Evolutionary conservation across 768 basidiomycete genomes (phyloP).

Genomic region (Rhizopogon rudus): DNA sequence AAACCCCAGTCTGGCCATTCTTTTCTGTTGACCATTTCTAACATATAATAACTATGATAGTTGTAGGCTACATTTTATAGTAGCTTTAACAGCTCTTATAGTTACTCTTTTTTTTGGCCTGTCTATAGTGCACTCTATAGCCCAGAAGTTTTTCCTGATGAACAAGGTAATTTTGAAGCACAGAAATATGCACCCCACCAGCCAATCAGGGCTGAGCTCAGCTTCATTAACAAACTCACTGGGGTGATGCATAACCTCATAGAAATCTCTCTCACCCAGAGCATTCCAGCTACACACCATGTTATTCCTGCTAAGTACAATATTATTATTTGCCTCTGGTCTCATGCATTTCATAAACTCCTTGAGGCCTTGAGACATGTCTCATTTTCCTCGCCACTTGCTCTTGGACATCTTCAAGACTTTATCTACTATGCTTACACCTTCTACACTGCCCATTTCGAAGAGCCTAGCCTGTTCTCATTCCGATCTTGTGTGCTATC

Average conservation of each 20-base stretch:
- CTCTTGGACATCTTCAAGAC: slow-evolving; percentile 88
- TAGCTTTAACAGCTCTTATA: too few species aligned
- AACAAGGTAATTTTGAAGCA: too few species aligned
- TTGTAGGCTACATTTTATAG: too few species aligned
- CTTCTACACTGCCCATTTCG: slow-evolving; percentile 86
- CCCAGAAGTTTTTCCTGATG: too few species aligned
- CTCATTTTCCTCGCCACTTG: slow-evolving; percentile 56
- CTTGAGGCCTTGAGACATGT: slow-evolving; percentile 80
- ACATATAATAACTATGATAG: too few species aligned
- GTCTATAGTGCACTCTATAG: too few species aligned
- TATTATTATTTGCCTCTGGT: slow-evolving; percentile 85
- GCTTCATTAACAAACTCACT: slow-evolving; percentile 78
- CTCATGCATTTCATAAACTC: slow-evolving; percentile 74
- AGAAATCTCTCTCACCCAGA: slow-evolving; percentile 72
- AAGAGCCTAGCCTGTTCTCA: slow-evolving; percentile 62
- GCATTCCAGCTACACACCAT: slow-evolving; percentile 82
- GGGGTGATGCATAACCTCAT: slow-evolving; percentile 83
- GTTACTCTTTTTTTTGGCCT: too few species aligned
- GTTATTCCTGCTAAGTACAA: slow-evolving; percentile 90
- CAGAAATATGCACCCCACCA: too few species aligned
- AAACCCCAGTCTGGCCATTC: too few species aligned
- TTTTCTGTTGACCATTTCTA: too few species aligned
- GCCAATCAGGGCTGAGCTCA: too few species aligned
- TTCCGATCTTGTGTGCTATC: slow-evolving; percentile 87
- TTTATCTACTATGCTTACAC: slow-evolving; percentile 95